Evolutionary conservation across 164 flowering plant genomes (phyloP).

Genomic region (Umbellularia californica): DNA sequence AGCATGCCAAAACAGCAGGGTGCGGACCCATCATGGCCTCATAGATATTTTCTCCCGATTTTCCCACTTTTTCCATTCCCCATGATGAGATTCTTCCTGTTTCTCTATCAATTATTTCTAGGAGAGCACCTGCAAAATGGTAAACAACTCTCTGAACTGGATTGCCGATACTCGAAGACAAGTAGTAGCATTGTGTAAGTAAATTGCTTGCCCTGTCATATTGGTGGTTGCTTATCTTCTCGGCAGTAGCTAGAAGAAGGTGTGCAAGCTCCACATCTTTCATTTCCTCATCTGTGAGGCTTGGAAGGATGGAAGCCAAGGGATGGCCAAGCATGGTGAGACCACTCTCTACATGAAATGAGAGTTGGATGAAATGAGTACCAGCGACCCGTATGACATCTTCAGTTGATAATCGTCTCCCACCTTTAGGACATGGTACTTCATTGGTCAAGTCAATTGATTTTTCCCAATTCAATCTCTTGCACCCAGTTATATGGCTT

Average conservation of each 20-base stretch:
- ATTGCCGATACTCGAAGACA: slow-evolving; percentile 30
- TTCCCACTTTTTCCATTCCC: background rate
- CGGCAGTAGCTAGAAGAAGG: slow-evolving; percentile 45
- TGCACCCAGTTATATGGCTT: background rate
- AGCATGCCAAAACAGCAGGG: slow-evolving; percentile 19
- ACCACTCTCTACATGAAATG: slow-evolving; percentile 9
- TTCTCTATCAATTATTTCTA: slow-evolving; percentile 40
- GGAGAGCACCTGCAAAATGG: slow-evolving; percentile 49
- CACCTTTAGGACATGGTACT: background rate
- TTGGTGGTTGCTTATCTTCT: slow-evolving; percentile 40
- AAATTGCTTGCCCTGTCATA: slow-evolving; percentile 36
- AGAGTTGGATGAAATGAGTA: slow-evolving; percentile 30
- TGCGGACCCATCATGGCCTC: slow-evolving; percentile 20
- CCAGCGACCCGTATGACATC: slow-evolving; percentile 44
- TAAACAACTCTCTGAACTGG: slow-evolving; percentile 45
- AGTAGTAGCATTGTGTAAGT: slow-evolving; percentile 27
- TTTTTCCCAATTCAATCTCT: background rate
- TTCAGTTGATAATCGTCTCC: slow-evolving; percentile 28
- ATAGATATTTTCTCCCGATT: background rate
- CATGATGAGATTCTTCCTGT: slow-evolving; percentile 25
- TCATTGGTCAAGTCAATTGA: background rate
- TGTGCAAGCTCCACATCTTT: slow-evolving; percentile 37
- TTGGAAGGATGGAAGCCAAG: slow-evolving; percentile 21
- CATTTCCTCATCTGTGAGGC: slow-evolving; percentile 30
- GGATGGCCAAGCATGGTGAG: slow-evolving; percentile 23